phyloP scores from a whole-genome alignment of 2,329 filamentous ascomycete genomes.

The Colletotrichum neosansevieriae region DNA sequence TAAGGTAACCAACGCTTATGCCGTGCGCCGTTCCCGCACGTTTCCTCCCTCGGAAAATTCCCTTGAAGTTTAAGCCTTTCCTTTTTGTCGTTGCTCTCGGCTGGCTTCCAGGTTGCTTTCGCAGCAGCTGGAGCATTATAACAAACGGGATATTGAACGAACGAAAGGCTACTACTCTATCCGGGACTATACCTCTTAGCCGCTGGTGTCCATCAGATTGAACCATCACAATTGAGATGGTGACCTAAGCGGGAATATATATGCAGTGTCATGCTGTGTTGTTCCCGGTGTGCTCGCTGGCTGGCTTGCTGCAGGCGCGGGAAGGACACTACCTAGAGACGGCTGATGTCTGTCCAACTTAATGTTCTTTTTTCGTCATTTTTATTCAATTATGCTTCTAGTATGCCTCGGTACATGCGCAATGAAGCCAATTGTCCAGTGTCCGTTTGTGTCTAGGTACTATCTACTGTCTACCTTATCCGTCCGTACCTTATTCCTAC shows the following conservation, averaged over 20 bases:
- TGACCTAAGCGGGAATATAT: too few relatives aligned
- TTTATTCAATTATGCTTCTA: background rate
- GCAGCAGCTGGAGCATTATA: background rate
- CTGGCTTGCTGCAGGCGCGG: too few relatives aligned
- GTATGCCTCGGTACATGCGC: background rate
- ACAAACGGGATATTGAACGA: conserved; percentile 6
- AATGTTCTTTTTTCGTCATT: too few relatives aligned
- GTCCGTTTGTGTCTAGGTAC: background rate
- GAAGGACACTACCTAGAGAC: too few relatives aligned
- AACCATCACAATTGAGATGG: background rate
- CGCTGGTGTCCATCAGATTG: background rate
- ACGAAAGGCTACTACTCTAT: background rate
- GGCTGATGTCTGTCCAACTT: too few relatives aligned
- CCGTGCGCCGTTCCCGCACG: conserved; percentile 26
- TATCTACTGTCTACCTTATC: too few relatives aligned
- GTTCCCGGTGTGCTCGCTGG: too few relatives aligned
- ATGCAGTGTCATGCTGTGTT: too few relatives aligned
- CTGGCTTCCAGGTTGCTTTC: conserved; percentile 23
- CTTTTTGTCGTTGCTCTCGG: background rate
- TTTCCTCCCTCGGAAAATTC: background rate
- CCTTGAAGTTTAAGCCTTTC: background rate
- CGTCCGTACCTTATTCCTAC: background rate
- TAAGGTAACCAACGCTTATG: background rate
- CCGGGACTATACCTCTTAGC: background rate
- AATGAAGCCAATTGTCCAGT: background rate